Evolutionary conservation across 202 grass and related monocot species (phyloP).

Genomic region (Hordeum pubiflorum): DNA sequence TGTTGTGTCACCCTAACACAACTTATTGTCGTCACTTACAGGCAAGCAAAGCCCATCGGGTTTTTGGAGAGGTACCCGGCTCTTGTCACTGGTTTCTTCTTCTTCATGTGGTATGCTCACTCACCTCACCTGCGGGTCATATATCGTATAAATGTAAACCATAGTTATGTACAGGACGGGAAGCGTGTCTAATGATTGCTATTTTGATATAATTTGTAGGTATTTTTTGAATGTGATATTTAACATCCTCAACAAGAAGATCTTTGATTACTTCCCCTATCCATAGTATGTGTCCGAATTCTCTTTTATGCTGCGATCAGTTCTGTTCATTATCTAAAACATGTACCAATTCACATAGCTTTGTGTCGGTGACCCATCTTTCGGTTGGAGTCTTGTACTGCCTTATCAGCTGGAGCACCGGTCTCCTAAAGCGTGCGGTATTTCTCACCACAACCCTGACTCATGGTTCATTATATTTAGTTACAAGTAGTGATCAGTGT

Average conservation of each 20-base stretch:
- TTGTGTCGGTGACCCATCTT: conserved; percentile 77
- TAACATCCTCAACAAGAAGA: conserved; percentile 97
- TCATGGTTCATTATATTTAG: not conserved
- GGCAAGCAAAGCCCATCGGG: conserved; percentile 46
- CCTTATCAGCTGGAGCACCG: conserved; percentile 62
- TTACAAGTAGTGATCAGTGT: not conserved
- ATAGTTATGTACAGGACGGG: not conserved
- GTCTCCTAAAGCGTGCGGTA: conserved; percentile 82
- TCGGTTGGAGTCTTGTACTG: conserved; percentile 73
- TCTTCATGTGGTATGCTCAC: conserved; percentile 75
- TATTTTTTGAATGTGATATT: conserved; percentile 95
- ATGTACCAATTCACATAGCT: conserved; percentile 36
- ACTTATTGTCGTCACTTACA: conserved; percentile 10
- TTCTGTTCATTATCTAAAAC: conserved; percentile 17
- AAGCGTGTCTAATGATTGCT: not conserved
- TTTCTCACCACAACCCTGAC: conserved; percentile 1
- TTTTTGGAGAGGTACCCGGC: conserved; percentile 56
- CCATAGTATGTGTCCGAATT: conserved; percentile 58
- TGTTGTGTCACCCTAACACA: not conserved
- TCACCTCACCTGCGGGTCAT: not conserved
- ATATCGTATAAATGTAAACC: not conserved
- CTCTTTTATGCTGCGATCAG: conserved; percentile 6
- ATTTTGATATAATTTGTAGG: conserved; percentile 35
- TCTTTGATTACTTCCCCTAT: conserved; percentile 90
- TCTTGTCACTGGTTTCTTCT: conserved; percentile 91